Evolutionary conservation across 2,329 filamentous ascomycete genomes (phyloP), one percentile per base, ranked within the genome.

Genomic region (Pseudohalonectria lignicola): DNA sequence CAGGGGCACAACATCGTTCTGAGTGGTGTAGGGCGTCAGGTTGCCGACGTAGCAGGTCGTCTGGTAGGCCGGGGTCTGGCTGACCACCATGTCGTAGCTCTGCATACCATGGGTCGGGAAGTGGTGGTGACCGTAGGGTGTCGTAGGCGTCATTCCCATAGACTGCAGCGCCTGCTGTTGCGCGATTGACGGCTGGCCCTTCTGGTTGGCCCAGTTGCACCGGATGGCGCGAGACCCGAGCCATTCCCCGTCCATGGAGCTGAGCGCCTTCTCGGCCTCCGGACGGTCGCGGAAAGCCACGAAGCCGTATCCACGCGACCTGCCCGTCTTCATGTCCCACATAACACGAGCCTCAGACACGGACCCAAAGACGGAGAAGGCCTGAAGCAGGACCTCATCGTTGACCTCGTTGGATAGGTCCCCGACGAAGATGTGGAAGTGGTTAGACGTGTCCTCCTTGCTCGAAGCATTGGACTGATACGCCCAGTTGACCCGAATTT

Each of bases 311-410:
- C 92, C 92, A 57, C 92, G 85, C 48, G 92, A 96, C 46, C 92
- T 82, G 49, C 92, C 92, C 26, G 92, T 98, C 74, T 98, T 98
- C 92, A 98, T 98, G 61, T 98, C 92, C 92, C 92, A 98, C 92
- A 98, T 98, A 47, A 98, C 92, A 53, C 92, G 87, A 43, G 92
- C 92, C 63, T 98, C 92, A 3, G 92, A 98, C 35, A 98, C 88
- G 11, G 80, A 86, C 30, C 92, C 92, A 59, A 96, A 98, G 32
- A 86, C 86, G 34, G 86, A 93, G 63, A 98, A 98, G 11, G 92
- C 92, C 62, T 95, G 88, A 13, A 83, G 70, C 17, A 98, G 73
- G 37, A 95, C 78, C 55, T 98, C 92, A 52, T 98, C 92, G 52
- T 98, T 98, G 59, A 98, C 92, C 61, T 98, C 92, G 55, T 98